Conservation (phyloP, 169 alveolate genomes). For the Cryptosporidium baileyi region DNA sequence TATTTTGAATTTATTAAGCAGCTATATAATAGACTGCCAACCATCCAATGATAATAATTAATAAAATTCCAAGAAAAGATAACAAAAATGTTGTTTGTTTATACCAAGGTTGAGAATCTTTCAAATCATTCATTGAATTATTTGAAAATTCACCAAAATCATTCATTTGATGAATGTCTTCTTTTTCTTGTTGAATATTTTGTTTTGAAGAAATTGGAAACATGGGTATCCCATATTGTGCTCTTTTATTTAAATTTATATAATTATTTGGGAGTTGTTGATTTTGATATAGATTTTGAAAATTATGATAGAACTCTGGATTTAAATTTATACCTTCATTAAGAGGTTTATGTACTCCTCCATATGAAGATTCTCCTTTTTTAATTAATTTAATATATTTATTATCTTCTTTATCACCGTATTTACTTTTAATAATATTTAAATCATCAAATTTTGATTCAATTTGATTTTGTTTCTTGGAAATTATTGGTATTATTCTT, state of each 20-base stretch:
- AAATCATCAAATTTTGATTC: not conserved
- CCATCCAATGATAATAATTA: conserved; percentile 17
- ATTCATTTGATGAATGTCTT: not conserved
- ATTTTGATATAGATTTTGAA: not conserved
- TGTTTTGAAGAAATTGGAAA: conserved; percentile 10
- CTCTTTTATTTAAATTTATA: not conserved
- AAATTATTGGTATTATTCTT: conserved; percentile 6
- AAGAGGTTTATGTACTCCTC: not conserved
- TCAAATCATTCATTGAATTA: conserved; percentile 24
- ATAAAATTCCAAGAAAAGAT: conserved; percentile 30
- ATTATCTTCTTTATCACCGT: not conserved
- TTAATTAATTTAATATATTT: conserved; percentile 2
- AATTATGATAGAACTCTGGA: conserved; percentile 11
- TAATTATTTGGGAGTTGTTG: not conserved
- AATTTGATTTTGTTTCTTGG: not conserved
- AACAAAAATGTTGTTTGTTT: conserved; percentile 26
- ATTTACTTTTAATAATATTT: too few species aligned
- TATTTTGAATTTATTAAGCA: conserved; percentile 2
- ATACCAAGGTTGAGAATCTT: conserved; percentile 29
- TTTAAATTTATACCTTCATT: not conserved
- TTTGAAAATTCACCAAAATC: not conserved
- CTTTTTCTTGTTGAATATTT: not conserved
- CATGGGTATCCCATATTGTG: conserved; percentile 38
- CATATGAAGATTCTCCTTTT: not conserved
- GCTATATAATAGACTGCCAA: conserved; percentile 26